Base-by-base conservation (phyloP, 1,284 basidiomycete species). In the Ceratobasidium sp. region DNA sequence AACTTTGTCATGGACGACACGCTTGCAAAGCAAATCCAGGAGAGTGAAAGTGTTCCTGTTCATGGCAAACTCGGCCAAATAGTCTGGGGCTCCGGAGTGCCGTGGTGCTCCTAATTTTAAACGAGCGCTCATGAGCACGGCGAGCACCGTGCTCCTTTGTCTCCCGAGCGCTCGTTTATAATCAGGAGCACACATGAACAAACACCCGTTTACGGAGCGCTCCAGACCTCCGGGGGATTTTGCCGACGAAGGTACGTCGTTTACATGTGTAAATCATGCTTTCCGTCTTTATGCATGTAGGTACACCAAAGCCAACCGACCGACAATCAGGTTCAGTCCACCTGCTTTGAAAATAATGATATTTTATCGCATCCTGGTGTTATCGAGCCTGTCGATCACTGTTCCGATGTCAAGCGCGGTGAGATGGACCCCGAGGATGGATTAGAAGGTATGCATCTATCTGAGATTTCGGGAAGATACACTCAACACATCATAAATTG, bases 231-330 rank as follows among this genome's bases (percentile, higher is more conserved):
- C 25, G 25, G 25, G 25, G 25, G 25, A 29, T 29, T 29, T 29
- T 29, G 25, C 25, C 25, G 25, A 29, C 25, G n/a, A 46, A 11
- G 40, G 40, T 29, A 65, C 43, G 62, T 13, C 62, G 22, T 40
- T 65, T 25, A 65, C 62, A 19, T 65, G 62, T 46, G 40, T 65
- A 9, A 43, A 46, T 44, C 62, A 65, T 46, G 62, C 37, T n/a
- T 40, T 65, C 17, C 62, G 43, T 37, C 62, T 65, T 44, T 44
- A 44, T 65, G 40, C 40, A 15, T 44, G 62, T 46, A 22, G 13
- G 62, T 65, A 65, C 11, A 37, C 43, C 17, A 29, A 6, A 8
- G 11, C 59, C 11, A 65, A 17, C 17, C 40, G 11, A 19, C 11
- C 29, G 13, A 11, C 9, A 17, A 61, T 34, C 11, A 11, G n/a